Evolutionary conservation across 1,139 yeast species (phyloP).

Genomic region (Nematodospora anomalae): DNA sequence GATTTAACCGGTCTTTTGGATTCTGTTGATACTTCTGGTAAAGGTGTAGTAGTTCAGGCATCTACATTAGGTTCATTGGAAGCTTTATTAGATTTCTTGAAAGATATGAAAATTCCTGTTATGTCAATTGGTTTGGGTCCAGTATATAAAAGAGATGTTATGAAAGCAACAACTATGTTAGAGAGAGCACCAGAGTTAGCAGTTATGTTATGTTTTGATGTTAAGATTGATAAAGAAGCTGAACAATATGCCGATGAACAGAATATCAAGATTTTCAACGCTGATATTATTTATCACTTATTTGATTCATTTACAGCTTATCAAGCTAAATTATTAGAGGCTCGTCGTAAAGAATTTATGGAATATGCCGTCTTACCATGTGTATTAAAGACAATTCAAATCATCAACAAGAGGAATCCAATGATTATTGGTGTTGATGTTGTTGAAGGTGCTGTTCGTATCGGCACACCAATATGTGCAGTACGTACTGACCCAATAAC

Average conservation of each 20-base stretch:
- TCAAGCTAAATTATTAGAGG: conserved; percentile 83
- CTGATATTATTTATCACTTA: conserved; percentile 93
- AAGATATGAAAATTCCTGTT: conserved; percentile 98
- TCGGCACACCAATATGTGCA: conserved; percentile 95
- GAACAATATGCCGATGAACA: conserved; percentile 96
- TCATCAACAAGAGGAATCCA: conserved; percentile 97
- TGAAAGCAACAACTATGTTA: conserved; percentile 95
- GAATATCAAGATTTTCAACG: conserved; percentile 87
- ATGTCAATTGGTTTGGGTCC: conserved; percentile 99
- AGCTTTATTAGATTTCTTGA: conserved; percentile 93
- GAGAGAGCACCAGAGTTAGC: conserved; percentile 96
- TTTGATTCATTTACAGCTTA: conserved; percentile 94
- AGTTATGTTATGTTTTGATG: conserved; percentile 97
- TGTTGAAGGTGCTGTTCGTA: conserved; percentile 80
- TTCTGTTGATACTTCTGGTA: conserved; percentile 90
- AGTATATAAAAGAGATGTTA: conserved; percentile 94
- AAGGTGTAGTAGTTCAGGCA: conserved; percentile 98
- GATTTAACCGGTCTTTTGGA: conserved; percentile 93
- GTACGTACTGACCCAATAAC: conserved; percentile 87
- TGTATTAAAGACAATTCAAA: conserved; percentile 90
- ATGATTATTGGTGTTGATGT: conserved; percentile 99
- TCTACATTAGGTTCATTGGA: conserved; percentile 97
- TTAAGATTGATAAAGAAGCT: conserved; percentile 94
- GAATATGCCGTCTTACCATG: conserved; percentile 94
- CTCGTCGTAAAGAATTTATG: conserved; percentile 85